phyloP scores from a whole-genome alignment of 345 rosid species.

The Erucastrum elatum region DNA sequence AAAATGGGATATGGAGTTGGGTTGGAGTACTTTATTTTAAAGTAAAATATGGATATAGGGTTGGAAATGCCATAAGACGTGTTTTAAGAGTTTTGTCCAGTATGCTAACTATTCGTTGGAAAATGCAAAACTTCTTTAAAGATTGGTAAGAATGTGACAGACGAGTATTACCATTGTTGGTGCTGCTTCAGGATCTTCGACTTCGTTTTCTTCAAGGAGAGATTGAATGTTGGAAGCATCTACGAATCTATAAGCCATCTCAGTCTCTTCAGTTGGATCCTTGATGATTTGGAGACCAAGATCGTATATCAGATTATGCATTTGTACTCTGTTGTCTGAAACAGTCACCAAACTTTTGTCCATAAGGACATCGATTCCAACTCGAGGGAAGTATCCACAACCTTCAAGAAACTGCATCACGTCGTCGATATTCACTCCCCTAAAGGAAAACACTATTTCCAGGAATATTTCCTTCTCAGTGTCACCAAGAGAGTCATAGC shows the following conservation, averaged over 20 bases:
- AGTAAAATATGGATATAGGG: no score
- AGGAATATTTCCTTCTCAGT: not conserved
- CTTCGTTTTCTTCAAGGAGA: slow-evolving; percentile 5
- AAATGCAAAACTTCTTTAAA: not conserved
- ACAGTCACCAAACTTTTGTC: slow-evolving; percentile 30
- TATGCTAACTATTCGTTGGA: not conserved
- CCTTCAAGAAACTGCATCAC: not conserved
- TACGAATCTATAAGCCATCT: slow-evolving; percentile 16
- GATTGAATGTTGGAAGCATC: not conserved
- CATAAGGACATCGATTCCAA: slow-evolving; percentile 26
- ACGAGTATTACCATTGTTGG: not conserved
- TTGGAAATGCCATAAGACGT: no score
- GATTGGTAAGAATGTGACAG: not conserved
- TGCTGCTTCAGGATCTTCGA: not conserved
- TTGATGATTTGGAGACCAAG: slow-evolving; percentile 9
- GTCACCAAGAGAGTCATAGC: not conserved
- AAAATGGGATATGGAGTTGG: no score
- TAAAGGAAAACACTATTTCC: not conserved
- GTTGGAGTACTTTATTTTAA: no score
- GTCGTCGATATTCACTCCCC: not conserved
- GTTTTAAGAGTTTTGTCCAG: not conserved
- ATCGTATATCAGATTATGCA: slow-evolving; percentile 29
- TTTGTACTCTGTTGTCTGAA: not conserved
- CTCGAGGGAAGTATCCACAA: not conserved
- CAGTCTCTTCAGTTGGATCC: not conserved